Conservation (phyloP, 192 early-diverging fungal species). For the Backusella australiensis region DNA sequence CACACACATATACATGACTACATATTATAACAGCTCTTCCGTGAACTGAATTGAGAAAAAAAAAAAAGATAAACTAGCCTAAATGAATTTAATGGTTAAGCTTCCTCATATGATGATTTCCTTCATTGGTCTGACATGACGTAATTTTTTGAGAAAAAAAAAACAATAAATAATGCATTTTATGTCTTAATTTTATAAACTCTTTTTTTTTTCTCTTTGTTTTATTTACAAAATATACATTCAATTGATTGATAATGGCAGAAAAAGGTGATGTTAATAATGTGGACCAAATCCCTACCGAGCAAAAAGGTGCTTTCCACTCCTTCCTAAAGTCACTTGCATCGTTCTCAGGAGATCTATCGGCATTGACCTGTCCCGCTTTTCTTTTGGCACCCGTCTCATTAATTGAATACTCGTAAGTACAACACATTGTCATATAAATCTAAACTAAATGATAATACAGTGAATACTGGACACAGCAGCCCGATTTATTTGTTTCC, state of each 20-base stretch:
- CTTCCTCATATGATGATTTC: not conserved
- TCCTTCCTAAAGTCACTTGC: constrained; percentile 62
- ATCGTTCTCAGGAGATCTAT: constrained; percentile 75
- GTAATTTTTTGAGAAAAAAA: not conserved
- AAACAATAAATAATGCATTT: no score
- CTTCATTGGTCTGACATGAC: not conserved
- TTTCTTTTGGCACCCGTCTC: constrained; percentile 72
- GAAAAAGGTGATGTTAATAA: constrained; percentile 20
- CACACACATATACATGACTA: not conserved
- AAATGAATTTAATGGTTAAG: not conserved
- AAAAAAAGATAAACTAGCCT: not conserved
- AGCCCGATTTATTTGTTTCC: constrained; percentile 59
- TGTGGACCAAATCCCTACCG: constrained; percentile 43
- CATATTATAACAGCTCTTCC: not conserved
- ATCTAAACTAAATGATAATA: not conserved
- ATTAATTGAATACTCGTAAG: constrained; percentile 69
- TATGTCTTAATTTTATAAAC: no score
- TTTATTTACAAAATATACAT: no score
- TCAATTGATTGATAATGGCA: not conserved
- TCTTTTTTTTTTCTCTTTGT: no score
- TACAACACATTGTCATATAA: not conserved
- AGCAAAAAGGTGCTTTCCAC: constrained; percentile 59
- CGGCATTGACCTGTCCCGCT: constrained; percentile 70
- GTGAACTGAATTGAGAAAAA: not conserved
- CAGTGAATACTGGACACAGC: constrained; percentile 56